Percentiles rank a stretch among this genome's conserved stretches.
These are phyloP conservation scores for Artemisia argyi DNA, from an alignment of 129 eudicot genomes.

Conservation along the genomic window DNA sequence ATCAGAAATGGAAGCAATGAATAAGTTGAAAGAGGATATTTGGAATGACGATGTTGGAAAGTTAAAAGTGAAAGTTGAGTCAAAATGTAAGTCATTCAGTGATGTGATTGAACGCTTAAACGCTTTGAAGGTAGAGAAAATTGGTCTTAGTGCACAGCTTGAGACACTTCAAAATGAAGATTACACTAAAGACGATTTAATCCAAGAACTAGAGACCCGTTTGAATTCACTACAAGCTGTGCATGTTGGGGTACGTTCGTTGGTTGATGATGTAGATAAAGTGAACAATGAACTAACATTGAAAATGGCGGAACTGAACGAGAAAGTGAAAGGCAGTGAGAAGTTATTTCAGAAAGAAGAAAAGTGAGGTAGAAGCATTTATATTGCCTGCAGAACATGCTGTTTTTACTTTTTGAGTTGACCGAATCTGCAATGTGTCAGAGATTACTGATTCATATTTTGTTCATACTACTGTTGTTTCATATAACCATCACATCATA, in stretches of 20 bases:
- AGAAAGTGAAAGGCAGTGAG: slow-evolving; percentile 51
- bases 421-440: no score
- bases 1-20: slow-evolving; percentile 34
- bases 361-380: slow-evolving; percentile 71
- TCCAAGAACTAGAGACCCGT: slow-evolving; percentile 40
- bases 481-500: no score
- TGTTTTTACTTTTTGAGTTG: no score
- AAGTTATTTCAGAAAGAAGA: slow-evolving; percentile 45
- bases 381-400: no score
- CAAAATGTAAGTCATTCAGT: slow-evolving; percentile 30
- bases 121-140: slow-evolving; percentile 54
- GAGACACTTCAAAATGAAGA: slow-evolving; percentile 53
- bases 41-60: slow-evolving; percentile 39
- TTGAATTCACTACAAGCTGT: slow-evolving; percentile 33
- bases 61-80: slow-evolving; percentile 36
- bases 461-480: no score
- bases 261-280: slow-evolving; percentile 35
- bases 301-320: slow-evolving; percentile 45
- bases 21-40: slow-evolving; percentile 32
- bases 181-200: slow-evolving; percentile 32
- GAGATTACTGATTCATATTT: no score
- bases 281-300: slow-evolving; percentile 36
- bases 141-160: slow-evolving; percentile 40
- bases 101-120: slow-evolving; percentile 28
- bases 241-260: slow-evolving; percentile 34